Evolutionary conservation across 768 basidiomycete species (phyloP).

Genomic region (Amyloporia xantha): DNA sequence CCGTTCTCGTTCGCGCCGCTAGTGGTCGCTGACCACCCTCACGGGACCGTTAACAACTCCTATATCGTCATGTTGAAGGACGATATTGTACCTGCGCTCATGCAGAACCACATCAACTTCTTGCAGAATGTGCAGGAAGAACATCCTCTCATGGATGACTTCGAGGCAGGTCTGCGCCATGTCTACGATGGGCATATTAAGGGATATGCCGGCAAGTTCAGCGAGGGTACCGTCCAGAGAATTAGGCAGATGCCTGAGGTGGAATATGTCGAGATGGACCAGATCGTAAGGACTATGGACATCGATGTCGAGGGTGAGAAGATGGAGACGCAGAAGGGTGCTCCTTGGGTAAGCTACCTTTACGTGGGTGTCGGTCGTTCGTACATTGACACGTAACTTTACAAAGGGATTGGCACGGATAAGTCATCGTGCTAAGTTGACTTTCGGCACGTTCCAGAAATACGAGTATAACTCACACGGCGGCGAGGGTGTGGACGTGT

Average conservation of each 20-base stretch:
- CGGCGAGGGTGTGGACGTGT: slow-evolving; percentile 94
- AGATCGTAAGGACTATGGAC: slow-evolving; percentile 77
- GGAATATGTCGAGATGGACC: slow-evolving; percentile 88
- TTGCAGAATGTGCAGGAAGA: slow-evolving; percentile 55
- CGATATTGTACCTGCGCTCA: slow-evolving; percentile 45
- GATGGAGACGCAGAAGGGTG: slow-evolving; percentile 45
- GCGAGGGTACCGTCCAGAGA: slow-evolving; percentile 57
- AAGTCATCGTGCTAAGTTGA: slow-evolving; percentile 75
- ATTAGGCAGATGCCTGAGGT: slow-evolving; percentile 86
- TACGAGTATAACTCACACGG: slow-evolving; percentile 67
- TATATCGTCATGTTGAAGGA: slow-evolving; percentile 91
- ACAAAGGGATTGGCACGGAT: slow-evolving; percentile 88
- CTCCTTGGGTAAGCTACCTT: slow-evolving; percentile 71
- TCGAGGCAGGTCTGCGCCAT: slow-evolving; percentile 55
- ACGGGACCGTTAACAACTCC: slow-evolving; percentile 79
- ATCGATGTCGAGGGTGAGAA: slow-evolving; percentile 30
- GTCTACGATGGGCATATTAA: slow-evolving; percentile 69
- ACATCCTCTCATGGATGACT: slow-evolving; percentile 44
- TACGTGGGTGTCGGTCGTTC: background rate
- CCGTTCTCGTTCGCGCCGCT: slow-evolving; percentile 57
- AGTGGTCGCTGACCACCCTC: slow-evolving; percentile 49
- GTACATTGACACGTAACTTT: background rate
- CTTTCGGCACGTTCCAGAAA: slow-evolving; percentile 75
- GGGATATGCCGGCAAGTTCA: slow-evolving; percentile 82
- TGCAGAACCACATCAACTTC: slow-evolving; percentile 76